Percentiles rank a stretch among this genome's conserved stretches.
Evolutionary conservation across 352 stramenopile species (phyloP).

Genomic region (Phytopythium boreale): DNA sequence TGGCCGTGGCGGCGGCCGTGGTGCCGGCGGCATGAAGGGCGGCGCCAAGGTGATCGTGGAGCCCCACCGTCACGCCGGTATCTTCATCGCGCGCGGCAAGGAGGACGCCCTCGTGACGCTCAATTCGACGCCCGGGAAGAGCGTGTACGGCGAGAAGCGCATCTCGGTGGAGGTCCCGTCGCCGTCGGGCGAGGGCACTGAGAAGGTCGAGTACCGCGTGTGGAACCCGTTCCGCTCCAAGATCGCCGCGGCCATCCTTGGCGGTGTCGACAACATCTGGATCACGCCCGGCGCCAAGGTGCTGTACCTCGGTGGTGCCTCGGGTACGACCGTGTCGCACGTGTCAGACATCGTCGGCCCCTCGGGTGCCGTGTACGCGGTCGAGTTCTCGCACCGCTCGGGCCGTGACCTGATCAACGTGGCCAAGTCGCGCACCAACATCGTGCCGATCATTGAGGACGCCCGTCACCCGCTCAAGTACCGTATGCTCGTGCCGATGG

Average conservation of each 20-base stretch:
- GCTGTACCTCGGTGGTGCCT: constrained; percentile 98
- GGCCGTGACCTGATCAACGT: constrained; percentile 99
- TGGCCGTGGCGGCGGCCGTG: constrained; percentile 57
- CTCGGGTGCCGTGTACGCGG: constrained; percentile 96
- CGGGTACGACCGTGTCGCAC: constrained; percentile 98
- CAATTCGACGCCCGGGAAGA: constrained; percentile 98
- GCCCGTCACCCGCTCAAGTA: constrained; percentile 98
- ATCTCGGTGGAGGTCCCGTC: constrained; percentile 97
- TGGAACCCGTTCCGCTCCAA: constrained; percentile 99
- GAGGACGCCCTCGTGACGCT: constrained; percentile 99
- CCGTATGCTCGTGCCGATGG: constrained; percentile 98
- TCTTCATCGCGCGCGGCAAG: constrained; percentile 98
- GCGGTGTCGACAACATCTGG: constrained; percentile 98
- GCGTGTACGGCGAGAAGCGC: constrained; percentile 99
- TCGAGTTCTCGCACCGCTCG: constrained; percentile 99
- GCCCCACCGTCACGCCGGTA: constrained; percentile 96
- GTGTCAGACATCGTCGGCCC: constrained; percentile 99
- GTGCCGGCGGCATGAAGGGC: constrained; percentile 91
- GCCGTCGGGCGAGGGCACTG: constrained; percentile 83
- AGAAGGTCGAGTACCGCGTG: constrained; percentile 99
- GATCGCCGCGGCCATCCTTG: constrained; percentile 98
- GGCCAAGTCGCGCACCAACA: constrained; percentile 98
- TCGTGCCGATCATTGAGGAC: constrained; percentile 99
- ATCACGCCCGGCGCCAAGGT: constrained; percentile 98
- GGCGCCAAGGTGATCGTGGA: constrained; percentile 97